Evolutionary conservation across 306 rosid genomes (phyloP), one percentile per base, ranked within the genome.

Genomic region (Ammopiptanthus mongolicus): DNA sequence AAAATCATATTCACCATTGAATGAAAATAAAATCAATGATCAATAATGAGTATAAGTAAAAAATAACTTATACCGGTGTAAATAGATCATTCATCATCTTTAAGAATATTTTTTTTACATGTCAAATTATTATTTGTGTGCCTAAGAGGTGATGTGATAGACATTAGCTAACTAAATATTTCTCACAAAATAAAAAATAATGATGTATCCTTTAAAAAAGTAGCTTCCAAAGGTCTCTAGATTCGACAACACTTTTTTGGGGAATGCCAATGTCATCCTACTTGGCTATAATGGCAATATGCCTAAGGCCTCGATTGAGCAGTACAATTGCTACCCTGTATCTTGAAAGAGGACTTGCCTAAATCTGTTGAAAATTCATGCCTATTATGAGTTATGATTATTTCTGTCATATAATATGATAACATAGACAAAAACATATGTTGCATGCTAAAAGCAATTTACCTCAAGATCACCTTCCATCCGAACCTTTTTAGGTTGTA

Each of bases 181-280:
- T 31, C 36, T 4, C 36, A 31, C 36, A 31, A 4, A 4, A 31
- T 4, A 31, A 31, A 31, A 31, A 13, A 44, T 22, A 36, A 17
- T 31, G 8, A 58, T 44, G 73, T 0, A 12, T 47, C 3, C 13
- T 60, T 25, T 51, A 13, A 0, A 9, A 42, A 5, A 6, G 10
- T 87, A 95, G 97, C 99, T 95, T 73, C 97, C 99, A 95, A 68
- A 95, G 81, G 71, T 95, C 97, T 85, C 97, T 87, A 11, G 92
- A 97, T 87, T 84, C 31, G 50, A 88, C 93, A 52, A 78, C 75
- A 44, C 81, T 87, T 44, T 83, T 46, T 15, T 71, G 81, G 3
- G 99, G 97, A 67, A 92, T 87, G 52, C 92, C 97, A 67, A 95
- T 78, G 88, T 95, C 97, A 22, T 95, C 96, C 99, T 97, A 95